phyloP scores from a whole-genome alignment of 495 filamentous ascomycete species.

The Patellaria atrata region DNA sequence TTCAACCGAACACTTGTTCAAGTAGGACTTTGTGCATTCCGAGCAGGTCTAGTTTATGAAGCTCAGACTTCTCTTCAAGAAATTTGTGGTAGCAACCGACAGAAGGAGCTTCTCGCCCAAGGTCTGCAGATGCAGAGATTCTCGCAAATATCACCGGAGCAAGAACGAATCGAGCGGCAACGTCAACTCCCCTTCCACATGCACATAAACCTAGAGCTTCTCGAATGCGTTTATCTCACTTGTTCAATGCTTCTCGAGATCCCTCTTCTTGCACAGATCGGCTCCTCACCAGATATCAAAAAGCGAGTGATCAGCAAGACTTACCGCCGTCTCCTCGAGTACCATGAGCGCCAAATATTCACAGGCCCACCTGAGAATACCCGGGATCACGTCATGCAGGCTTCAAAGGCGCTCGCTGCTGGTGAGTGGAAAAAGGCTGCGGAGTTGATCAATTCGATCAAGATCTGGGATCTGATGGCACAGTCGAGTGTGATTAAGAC shows the following conservation, averaged over 20 bases:
- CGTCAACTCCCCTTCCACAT: conserved; percentile 98
- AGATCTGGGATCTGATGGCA: conserved; percentile 98
- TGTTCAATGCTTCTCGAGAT: conserved; percentile 99
- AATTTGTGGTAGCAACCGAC: conserved; percentile 88
- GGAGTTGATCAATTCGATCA: conserved; percentile 85
- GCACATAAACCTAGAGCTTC: conserved; percentile 98
- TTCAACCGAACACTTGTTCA: conserved; percentile 98
- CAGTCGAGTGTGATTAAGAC: conserved; percentile 79
- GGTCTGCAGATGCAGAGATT: conserved; percentile 96
- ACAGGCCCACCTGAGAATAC: conserved; percentile 97
- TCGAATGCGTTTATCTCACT: conserved; percentile 96
- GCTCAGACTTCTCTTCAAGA: conserved; percentile 93
- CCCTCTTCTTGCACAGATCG: conserved; percentile 87
- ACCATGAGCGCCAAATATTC: conserved; percentile 98
- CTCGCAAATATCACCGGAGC: conserved; percentile 87
- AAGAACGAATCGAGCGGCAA: conserved; percentile 90
- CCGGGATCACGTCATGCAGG: conserved; percentile 96
- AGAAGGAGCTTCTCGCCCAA: conserved; percentile 96
- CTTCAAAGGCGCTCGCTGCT: conserved; percentile 85
- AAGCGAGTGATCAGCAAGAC: conserved; percentile 99
- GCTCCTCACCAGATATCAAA: conserved; percentile 90
- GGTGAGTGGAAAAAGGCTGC: conserved; percentile 97
- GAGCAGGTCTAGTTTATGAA: conserved; percentile 90
- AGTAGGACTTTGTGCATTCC: conserved; percentile 96
- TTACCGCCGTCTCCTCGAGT: conserved; percentile 96